Percentiles rank a stretch among this genome's conserved stretches.
These are phyloP conservation scores for Zizania palustris DNA, from an alignment of 202 grass and related monocot species.

Conservation along the genomic window DNA sequence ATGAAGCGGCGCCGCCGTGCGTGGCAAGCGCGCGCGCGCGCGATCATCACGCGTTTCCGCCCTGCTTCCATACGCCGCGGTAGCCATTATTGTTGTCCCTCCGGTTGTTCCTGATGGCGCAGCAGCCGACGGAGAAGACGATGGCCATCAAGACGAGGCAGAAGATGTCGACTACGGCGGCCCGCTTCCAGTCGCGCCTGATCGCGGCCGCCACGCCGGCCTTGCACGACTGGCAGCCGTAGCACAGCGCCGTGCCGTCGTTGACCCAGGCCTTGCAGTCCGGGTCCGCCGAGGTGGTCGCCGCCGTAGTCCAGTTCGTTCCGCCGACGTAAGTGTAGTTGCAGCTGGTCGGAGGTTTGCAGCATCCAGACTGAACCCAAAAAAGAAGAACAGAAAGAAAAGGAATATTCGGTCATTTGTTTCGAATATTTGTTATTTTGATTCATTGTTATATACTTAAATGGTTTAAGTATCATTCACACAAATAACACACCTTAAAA, in stretches of 20 bases:
- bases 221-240: constrained; percentile 69
- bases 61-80: constrained; percentile 37
- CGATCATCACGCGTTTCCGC: constrained; percentile 33
- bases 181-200: constrained; percentile 70
- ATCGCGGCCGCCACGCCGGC: constrained; percentile 57
- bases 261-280: constrained; percentile 64
- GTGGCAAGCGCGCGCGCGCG: too few species aligned
- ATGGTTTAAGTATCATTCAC: too few species aligned
- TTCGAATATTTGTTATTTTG: too few species aligned
- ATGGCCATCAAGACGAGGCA: constrained; percentile 57
- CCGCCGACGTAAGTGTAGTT: constrained; percentile 48
- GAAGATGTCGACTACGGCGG: constrained; percentile 53
- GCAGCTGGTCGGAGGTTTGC: constrained; percentile 68
- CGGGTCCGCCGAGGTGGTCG: constrained; percentile 3
- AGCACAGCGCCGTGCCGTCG: constrained; percentile 55
- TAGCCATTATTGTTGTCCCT: constrained; percentile 37
- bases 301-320: constrained; percentile 30
- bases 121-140: constrained; percentile 62
- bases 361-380: constrained; percentile 52
- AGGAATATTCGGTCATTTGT: too few species aligned
- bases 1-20: too few species aligned
- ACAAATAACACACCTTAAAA: too few species aligned
- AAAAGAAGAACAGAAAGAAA: too few species aligned
- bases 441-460: too few species aligned
- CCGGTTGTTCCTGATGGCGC: constrained; percentile 75